Percentiles rank a stretch among this genome's conserved stretches.
Evolutionary conservation across 768 basidiomycete species (phyloP).

Genomic region (Boletus speciosus): DNA sequence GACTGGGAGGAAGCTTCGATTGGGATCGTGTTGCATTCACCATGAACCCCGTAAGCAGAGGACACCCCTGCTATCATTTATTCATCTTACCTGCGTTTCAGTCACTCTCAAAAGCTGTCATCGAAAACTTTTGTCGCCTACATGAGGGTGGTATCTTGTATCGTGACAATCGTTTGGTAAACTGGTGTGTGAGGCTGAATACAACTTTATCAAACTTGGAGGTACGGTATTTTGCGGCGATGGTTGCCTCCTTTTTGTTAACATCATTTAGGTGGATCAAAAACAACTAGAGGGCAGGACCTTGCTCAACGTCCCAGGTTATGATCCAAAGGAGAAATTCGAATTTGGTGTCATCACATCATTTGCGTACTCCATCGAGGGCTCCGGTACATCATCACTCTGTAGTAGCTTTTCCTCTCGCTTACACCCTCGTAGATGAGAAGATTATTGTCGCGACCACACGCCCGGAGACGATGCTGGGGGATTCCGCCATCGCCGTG

Average conservation of each 20-base stretch:
- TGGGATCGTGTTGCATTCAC: constrained; percentile 96
- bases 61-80: not conserved
- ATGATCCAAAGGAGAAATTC: constrained; percentile 91
- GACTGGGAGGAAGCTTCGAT: constrained; percentile 91
- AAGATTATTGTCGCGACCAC: constrained; percentile 93
- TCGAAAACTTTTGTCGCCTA: constrained; percentile 86
- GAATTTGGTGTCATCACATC: constrained; percentile 96
- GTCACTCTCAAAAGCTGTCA: constrained; percentile 80
- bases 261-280: constrained; percentile 72
- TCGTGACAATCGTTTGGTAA: constrained; percentile 93
- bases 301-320: constrained; percentile 86
- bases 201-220: constrained; percentile 98
- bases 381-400: constrained; percentile 53
- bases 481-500: constrained; percentile 95
- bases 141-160: constrained; percentile 92
- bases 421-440: constrained; percentile 54
- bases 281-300: constrained; percentile 85
- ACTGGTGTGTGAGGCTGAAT: constrained; percentile 96
- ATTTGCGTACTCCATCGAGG: constrained; percentile 92
- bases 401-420: not conserved
- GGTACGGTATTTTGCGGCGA: constrained; percentile 39
- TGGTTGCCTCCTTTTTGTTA: not conserved
- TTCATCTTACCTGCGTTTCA: constrained; percentile 25
- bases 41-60: constrained; percentile 71
- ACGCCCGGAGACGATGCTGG: constrained; percentile 97